Evolutionary conservation across 139 green algal species (phyloP), one percentile per base, ranked within the genome.

Genomic region (Chlorella sp.): DNA sequence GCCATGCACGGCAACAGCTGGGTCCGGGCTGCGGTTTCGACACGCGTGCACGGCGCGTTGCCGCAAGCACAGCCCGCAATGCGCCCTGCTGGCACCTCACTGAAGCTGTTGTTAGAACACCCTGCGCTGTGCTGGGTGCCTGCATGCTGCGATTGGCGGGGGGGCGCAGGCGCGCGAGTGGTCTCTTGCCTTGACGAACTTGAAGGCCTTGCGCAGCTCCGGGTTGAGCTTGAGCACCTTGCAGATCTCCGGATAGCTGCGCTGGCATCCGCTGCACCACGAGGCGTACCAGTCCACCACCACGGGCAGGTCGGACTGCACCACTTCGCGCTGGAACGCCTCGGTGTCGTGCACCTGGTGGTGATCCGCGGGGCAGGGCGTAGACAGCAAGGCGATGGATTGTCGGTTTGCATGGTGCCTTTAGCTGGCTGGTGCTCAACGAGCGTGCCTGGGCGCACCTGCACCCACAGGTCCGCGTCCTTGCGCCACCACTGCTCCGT

Each of bases 181-280:
- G n/a, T n/a, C n/a, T n/a, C n/a, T 33, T 35, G 83, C 82, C 82
- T 88, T 88, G 64, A 85, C 74, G 36, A 88, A 85, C 36, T 85
- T 85, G 68, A 81, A 69, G 23, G 72, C 71, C 33, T 76, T 80
- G 24, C 50, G 30, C 22, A 88, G 31, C 6, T 84, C 74, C 1
- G 66, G 49, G 60, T 81, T 76, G 10, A 34, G 27, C 0, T 73
- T 60, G 20, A 83, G 17, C 24, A 70, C 24, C 1, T 77, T 79
- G 74, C 76, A 84, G 29, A 88, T 68, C 31, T 84, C 79, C 34
- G 82, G 79, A 30, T 85, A 83, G 1, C 72, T 73, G n/a, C 72
- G 71, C 59, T 85, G 64, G 63, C 82, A 87, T 55, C 78, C 79
- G 20, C 80, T 74, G 79, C 61, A 79, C 74, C 74, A 79, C 1